phyloP scores from a whole-genome alignment of 2,329 filamentous ascomycete genomes.

The Furcasterigmium furcatum region DNA sequence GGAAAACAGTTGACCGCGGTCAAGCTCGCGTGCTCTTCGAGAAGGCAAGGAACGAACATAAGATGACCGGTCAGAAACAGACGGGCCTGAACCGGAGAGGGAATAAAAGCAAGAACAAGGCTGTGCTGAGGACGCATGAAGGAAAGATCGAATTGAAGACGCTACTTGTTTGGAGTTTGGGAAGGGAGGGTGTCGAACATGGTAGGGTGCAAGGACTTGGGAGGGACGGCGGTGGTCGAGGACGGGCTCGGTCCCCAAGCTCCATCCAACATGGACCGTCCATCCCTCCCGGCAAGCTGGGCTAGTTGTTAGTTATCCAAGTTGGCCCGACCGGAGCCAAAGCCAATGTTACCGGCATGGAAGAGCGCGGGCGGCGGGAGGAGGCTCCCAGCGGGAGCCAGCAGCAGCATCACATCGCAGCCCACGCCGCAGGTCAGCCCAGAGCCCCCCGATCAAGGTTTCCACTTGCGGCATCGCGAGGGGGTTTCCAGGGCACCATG shows the following conservation, averaged over 20 bases:
- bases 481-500: slow-evolving; percentile 7
- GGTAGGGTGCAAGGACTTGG: slow-evolving; percentile 1
- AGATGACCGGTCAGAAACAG: slow-evolving; percentile 17
- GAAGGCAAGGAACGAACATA: slow-evolving; percentile 18
- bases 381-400: slow-evolving; percentile 19
- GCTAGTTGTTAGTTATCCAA: background rate
- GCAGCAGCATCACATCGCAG: slow-evolving; percentile 15
- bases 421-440: slow-evolving; percentile 11
- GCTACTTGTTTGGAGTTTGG: slow-evolving; percentile 22
- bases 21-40: background rate
- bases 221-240: background rate
- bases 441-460: slow-evolving; percentile 21
- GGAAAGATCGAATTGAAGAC: slow-evolving; percentile 22
- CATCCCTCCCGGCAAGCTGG: background rate
- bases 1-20: no score
- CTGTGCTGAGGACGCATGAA: slow-evolving; percentile 27
- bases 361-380: slow-evolving; percentile 10
- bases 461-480: slow-evolving; percentile 24
- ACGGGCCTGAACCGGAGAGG: slow-evolving; percentile 9
- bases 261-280: background rate
- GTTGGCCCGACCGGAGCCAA: background rate
- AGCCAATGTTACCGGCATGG: slow-evolving; percentile 13
- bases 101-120: slow-evolving; percentile 16
- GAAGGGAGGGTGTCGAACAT: slow-evolving; percentile 13
- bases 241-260: slow-evolving; percentile 4